These are phyloP conservation scores for Neurospora sp. DNA, from an alignment of 495 filamentous ascomycete genomes.

Conservation along the genomic window DNA sequence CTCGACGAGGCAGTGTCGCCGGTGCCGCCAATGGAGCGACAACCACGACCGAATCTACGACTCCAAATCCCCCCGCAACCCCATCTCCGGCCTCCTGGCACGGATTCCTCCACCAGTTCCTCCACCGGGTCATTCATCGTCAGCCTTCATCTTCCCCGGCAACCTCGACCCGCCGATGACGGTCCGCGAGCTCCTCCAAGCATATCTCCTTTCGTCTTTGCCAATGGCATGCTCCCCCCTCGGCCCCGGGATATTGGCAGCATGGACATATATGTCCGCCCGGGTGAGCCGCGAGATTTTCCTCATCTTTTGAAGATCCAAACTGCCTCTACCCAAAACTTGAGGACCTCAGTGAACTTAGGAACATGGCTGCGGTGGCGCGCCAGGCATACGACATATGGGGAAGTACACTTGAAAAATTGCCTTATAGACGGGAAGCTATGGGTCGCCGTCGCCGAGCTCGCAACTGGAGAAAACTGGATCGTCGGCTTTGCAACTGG, in stretches of 20 bases:
- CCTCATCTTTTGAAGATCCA: background rate
- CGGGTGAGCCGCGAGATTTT: background rate
- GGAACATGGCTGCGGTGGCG: background rate
- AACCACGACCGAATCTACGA: background rate
- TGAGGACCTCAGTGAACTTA: background rate
- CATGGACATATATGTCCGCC: background rate
- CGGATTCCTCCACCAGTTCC: background rate
- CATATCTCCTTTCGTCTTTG: background rate
- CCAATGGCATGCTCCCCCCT: background rate
- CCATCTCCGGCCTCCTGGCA: no score
- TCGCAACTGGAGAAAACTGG: background rate
- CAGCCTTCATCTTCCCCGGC: background rate
- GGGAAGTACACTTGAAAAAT: background rate
- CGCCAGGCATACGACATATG: background rate
- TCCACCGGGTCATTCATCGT: background rate
- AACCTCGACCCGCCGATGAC: background rate
- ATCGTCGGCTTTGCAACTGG: background rate
- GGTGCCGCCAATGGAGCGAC: background rate
- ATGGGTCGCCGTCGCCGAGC: background rate
- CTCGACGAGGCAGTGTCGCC: background rate
- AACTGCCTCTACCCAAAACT: background rate
- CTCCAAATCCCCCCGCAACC: background rate
- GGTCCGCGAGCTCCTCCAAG: background rate
- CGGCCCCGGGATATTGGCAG: background rate
- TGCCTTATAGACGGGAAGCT: background rate